These are phyloP conservation scores for Boechera retrofracta DNA, from an alignment of 345 rosid species.

Conservation along the genomic window DNA sequence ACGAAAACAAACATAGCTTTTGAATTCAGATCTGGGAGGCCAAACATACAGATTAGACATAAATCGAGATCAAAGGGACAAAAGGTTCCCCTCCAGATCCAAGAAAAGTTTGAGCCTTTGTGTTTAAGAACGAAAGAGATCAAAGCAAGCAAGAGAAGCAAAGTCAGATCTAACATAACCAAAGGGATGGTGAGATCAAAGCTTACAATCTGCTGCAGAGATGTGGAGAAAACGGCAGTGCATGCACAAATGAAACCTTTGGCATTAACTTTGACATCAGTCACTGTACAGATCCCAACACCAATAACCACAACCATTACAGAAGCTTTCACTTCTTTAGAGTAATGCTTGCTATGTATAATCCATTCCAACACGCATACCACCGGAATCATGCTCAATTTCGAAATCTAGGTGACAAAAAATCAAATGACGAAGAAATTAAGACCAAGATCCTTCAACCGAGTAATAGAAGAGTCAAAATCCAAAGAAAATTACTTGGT, in stretches of 20 bases:
- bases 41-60: background rate
- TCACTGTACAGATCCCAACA: slow-evolving; percentile 92
- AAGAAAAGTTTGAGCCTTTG: slow-evolving; percentile 16
- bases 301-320: slow-evolving; percentile 89
- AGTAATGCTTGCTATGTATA: slow-evolving; percentile 79
- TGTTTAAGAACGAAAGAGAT: slow-evolving; percentile 4
- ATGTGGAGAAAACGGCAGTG: slow-evolving; percentile 81
- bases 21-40: slow-evolving; percentile 14
- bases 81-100: slow-evolving; percentile 10
- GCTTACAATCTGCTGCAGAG: slow-evolving; percentile 96
- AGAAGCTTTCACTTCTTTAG: slow-evolving; percentile 73
- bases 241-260: slow-evolving; percentile 92
- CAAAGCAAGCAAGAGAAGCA: background rate
- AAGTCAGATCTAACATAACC: background rate
- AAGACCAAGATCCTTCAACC: slow-evolving; percentile 13
- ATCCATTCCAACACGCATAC: slow-evolving; percentile 97
- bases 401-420: slow-evolving; percentile 63
- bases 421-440: background rate
- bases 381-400: slow-evolving; percentile 96
- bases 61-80: background rate
- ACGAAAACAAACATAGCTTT: background rate
- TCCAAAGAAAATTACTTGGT: slow-evolving; percentile 55
- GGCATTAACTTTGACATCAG: slow-evolving; percentile 93
- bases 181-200: background rate
- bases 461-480: background rate